A percentile compares a stretch with the other conserved stretches of the same genome.
phyloP scores from a whole-genome alignment of 139 green algal species.

The Edaphochlamys debaryana region DNA sequence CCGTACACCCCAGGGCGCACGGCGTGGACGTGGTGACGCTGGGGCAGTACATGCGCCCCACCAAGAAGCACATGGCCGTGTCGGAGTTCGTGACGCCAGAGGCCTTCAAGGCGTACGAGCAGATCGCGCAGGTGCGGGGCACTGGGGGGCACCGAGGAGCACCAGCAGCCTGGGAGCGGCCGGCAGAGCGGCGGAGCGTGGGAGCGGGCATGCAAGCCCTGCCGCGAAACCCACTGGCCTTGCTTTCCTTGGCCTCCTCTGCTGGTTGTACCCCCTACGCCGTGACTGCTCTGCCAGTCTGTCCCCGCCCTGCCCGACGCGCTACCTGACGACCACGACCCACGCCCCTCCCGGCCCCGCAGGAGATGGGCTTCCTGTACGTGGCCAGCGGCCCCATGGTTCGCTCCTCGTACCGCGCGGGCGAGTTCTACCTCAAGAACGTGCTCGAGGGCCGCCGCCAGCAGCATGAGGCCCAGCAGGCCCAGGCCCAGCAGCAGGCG shows the following conservation, averaged over 20 bases:
- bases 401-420: slow-evolving; percentile 93
- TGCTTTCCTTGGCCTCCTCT: no score
- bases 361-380: slow-evolving; percentile 84
- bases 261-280: no score
- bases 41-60: slow-evolving; percentile 99
- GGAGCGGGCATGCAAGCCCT: no score
- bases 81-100: slow-evolving; percentile 97
- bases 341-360: not conserved
- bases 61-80: slow-evolving; percentile 97
- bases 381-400: slow-evolving; percentile 95
- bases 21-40: slow-evolving; percentile 98
- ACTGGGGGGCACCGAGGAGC: no score
- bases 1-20: slow-evolving; percentile 45
- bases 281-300: no score
- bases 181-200: no score
- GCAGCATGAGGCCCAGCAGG: not conserved
- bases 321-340: no score
- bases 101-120: slow-evolving; percentile 90
- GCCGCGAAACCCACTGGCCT: no score
- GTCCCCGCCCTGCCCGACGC: no score
- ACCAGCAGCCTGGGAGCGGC: no score
- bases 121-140: slow-evolving; percentile 82
- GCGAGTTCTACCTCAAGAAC: slow-evolving; percentile 88
- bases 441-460: slow-evolving; percentile 58
- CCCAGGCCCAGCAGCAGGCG: not conserved